Evolutionary conservation across 2,329 filamentous ascomycete genomes (phyloP).

Genomic region (Penicillium sp.): DNA sequence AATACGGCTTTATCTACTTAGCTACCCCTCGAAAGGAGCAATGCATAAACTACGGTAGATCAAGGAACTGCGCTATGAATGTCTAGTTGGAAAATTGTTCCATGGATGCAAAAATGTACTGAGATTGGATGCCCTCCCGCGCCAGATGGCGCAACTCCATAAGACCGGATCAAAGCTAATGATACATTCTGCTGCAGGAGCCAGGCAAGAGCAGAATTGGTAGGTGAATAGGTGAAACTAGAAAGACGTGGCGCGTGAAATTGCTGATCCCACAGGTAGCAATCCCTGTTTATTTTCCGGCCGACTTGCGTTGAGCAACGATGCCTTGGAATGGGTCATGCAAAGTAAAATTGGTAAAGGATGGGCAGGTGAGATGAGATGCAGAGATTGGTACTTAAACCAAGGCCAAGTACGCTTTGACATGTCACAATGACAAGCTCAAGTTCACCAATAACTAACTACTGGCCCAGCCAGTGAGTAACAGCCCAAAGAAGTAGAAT

Average conservation of each 20-base stretch:
- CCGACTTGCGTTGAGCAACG: background rate
- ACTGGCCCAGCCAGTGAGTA: conserved; percentile 4
- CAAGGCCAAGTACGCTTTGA: background rate
- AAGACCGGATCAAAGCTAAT: conserved; percentile 8
- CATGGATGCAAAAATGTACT: conserved; percentile 15
- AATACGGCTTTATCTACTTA: background rate
- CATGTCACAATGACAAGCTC: background rate
- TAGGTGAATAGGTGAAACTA: background rate
- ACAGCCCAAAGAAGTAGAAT: background rate
- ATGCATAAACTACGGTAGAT: background rate
- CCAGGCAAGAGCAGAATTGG: conserved; percentile 1
- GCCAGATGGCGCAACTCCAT: conserved; percentile 16
- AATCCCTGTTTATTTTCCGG: background rate
- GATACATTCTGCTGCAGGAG: conserved; percentile 11
- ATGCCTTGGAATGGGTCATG: background rate
- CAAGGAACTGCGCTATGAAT: background rate
- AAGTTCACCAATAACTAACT: background rate
- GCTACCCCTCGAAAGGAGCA: background rate
- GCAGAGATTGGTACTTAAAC: background rate
- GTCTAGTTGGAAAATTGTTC: background rate
- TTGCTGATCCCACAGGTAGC: background rate
- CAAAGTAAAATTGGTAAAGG: background rate
- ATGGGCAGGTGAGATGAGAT: background rate
- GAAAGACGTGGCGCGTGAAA: background rate
- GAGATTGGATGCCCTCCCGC: conserved; percentile 11